These are phyloP conservation scores for Zygosaccharomyces pseudobailii DNA, from an alignment of 1,139 yeast genomes.

Conservation along the genomic window DNA sequence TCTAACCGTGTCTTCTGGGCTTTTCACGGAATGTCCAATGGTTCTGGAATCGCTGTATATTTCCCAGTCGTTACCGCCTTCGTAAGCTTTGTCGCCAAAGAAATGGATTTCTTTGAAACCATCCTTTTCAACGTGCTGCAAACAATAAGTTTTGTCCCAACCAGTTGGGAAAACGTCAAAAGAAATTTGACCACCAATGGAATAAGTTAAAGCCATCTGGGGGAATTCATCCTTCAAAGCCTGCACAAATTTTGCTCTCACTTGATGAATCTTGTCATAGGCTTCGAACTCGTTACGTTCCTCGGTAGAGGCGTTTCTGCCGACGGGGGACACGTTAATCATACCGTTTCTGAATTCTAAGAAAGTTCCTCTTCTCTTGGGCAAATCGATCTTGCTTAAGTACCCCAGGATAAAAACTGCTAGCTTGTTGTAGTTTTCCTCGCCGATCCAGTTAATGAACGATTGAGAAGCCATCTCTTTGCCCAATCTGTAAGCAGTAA, in stretches of 20 bases:
- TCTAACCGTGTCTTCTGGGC: constrained; percentile 82
- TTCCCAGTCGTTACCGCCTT: constrained; percentile 99
- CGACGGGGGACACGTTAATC: constrained; percentile 96
- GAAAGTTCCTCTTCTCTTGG: constrained; percentile 95
- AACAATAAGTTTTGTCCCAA: constrained; percentile 98
- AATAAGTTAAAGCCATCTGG: constrained; percentile 82
- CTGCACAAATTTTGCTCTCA: constrained; percentile 76
- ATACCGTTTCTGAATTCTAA: constrained; percentile 98
- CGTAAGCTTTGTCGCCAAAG: constrained; percentile 95
- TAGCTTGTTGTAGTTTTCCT: constrained; percentile 85
- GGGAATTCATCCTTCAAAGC: constrained; percentile 81
- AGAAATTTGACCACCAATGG: constrained; percentile 98
- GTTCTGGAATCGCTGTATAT: constrained; percentile 88
- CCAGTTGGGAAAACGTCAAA: constrained; percentile 99
- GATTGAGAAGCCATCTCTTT: constrained; percentile 85
- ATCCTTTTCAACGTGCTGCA: constrained; percentile 84
- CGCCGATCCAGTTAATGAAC: constrained; percentile 93
- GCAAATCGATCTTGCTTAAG: constrained; percentile 81
- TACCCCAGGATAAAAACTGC: constrained; percentile 80
- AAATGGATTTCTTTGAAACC: constrained; percentile 86
- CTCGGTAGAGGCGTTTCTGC: constrained; percentile 92
- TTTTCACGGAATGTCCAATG: constrained; percentile 86
- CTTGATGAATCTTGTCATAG: constrained; percentile 70
- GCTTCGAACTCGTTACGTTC: constrained; percentile 91
- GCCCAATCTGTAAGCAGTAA: constrained; percentile 93